phyloP scores from a whole-genome alignment of 371 early-diverging fungal genomes.

The Zopfochytrium polystomum region DNA sequence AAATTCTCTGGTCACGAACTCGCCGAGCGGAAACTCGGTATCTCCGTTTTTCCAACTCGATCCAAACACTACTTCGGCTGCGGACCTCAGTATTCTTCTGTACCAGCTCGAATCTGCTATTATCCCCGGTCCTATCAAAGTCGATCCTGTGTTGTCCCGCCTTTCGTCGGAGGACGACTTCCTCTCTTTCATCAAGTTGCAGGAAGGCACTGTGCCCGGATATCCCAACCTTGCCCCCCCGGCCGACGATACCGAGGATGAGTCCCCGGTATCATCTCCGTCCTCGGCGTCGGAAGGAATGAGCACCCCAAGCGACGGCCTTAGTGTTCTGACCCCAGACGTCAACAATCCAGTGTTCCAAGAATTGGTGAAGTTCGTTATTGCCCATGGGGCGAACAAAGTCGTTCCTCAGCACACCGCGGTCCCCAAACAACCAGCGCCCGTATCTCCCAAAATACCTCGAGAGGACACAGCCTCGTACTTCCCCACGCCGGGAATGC shows the following conservation, averaged over 20 bases:
- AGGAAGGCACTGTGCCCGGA: no score
- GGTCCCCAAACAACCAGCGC: not conserved
- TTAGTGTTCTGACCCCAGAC: not conserved
- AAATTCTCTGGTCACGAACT: not conserved
- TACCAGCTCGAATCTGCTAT: not conserved
- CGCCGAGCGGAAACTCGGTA: not conserved
- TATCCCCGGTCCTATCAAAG: not conserved
- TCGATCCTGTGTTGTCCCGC: not conserved
- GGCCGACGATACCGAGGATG: not conserved
- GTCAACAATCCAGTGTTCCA: not conserved
- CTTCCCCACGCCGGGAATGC: not conserved
- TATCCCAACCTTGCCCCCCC: not conserved
- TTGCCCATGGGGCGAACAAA: no score
- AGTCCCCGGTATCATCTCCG: not conserved
- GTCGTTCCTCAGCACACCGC: not conserved
- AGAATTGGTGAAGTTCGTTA: no score
- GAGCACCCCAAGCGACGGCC: not conserved
- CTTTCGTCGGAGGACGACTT: not conserved
- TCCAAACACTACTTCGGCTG: not conserved
- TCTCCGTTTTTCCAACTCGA: not conserved
- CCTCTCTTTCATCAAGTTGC: not conserved
- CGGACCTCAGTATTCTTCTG: not conserved
- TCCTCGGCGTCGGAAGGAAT: not conserved
- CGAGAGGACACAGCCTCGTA: not conserved
- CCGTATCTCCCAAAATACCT: not conserved